A percentile compares a stretch with the other conserved stretches of the same genome.
Conservation (phyloP, 139 green algal genomes). For the Chlorella sp. region DNA sequence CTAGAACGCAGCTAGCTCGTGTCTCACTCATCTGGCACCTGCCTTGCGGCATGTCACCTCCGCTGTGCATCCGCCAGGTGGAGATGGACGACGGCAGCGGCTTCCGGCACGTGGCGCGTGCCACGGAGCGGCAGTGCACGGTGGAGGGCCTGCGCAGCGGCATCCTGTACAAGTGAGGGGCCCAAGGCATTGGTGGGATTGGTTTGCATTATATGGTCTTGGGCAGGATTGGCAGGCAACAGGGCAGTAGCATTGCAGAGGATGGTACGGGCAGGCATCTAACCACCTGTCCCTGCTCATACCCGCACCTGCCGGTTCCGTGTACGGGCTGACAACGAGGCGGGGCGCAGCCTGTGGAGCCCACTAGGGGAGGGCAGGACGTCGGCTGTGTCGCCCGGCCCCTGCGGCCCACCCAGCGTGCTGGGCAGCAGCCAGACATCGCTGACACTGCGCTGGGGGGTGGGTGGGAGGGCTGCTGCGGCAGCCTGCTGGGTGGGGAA, state of each 20-base stretch:
- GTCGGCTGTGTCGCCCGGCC: conserved; percentile 44
- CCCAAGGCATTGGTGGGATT: too few relatives aligned
- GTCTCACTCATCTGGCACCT: too few relatives aligned
- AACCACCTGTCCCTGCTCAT: background rate
- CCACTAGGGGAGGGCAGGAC: conserved; percentile 33
- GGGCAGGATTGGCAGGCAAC: too few relatives aligned
- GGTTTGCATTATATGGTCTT: too few relatives aligned
- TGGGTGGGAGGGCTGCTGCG: background rate
- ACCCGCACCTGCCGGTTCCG: conserved; percentile 55
- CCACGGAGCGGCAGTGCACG: conserved; percentile 25
- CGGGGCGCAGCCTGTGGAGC: conserved; percentile 62
- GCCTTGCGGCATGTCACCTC: background rate
- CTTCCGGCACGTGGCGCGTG: conserved; percentile 43
- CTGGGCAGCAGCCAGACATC: conserved; percentile 51
- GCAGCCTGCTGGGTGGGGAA: background rate
- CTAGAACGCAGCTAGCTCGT: too few relatives aligned
- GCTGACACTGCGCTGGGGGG: conserved; percentile 61
- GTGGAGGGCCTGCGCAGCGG: conserved; percentile 54
- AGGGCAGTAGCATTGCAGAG: background rate
- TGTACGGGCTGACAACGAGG: conserved; percentile 72
- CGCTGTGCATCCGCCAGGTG: conserved; percentile 24
- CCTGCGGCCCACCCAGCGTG: conserved; percentile 32
- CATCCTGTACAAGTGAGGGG: conserved; percentile 49
- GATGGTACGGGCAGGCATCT: background rate
- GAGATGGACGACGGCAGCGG: conserved; percentile 67